Evolutionary conservation across 2,329 filamentous ascomycete species (phyloP).

Genomic region (Mariannaea sp.): DNA sequence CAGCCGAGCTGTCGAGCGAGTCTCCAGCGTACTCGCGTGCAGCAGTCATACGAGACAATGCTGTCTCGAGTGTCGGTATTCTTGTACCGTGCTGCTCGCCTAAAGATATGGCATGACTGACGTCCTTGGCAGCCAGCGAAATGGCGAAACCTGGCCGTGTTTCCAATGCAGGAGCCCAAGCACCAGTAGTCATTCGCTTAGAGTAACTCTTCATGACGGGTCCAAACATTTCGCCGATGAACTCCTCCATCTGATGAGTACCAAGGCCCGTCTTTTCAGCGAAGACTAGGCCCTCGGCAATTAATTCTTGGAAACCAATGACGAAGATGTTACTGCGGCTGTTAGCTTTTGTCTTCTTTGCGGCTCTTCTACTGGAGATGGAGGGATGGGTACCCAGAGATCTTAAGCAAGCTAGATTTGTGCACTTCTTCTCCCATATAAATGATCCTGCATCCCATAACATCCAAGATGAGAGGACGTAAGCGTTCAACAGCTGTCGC

Average conservation of each 20-base stretch:
- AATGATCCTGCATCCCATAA: conserved; percentile 47
- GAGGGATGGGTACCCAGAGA: too few relatives aligned
- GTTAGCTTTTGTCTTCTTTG: too few relatives aligned
- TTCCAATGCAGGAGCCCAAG: conserved; percentile 29
- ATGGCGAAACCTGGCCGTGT: conserved; percentile 13
- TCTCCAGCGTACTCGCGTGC: conserved; percentile 7
- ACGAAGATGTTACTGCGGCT: conserved; percentile 46
- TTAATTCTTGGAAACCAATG: conserved; percentile 33
- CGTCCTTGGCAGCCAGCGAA: conserved; percentile 15
- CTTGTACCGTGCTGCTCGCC: too few relatives aligned
- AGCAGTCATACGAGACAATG: too few relatives aligned
- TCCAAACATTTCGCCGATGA: conserved; percentile 40
- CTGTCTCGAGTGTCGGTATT: conserved; percentile 11
- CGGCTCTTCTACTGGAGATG: too few relatives aligned
- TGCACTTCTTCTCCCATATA: conserved; percentile 48
- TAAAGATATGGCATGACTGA: conserved; percentile 14
- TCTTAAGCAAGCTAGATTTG: conserved; percentile 48
- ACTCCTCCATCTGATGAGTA: conserved; percentile 31
- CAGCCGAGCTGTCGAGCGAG: conserved; percentile 15
- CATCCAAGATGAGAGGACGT: conserved; percentile 46
- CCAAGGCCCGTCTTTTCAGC: conserved; percentile 39
- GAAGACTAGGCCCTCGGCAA: conserved; percentile 39
- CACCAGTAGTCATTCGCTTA: conserved; percentile 36
- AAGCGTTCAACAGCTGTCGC: conserved; percentile 40
- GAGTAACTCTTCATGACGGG: conserved; percentile 36